Evolutionary conservation across 78 protist genomes (phyloP).

Genomic region (Acrasis kona): DNA sequence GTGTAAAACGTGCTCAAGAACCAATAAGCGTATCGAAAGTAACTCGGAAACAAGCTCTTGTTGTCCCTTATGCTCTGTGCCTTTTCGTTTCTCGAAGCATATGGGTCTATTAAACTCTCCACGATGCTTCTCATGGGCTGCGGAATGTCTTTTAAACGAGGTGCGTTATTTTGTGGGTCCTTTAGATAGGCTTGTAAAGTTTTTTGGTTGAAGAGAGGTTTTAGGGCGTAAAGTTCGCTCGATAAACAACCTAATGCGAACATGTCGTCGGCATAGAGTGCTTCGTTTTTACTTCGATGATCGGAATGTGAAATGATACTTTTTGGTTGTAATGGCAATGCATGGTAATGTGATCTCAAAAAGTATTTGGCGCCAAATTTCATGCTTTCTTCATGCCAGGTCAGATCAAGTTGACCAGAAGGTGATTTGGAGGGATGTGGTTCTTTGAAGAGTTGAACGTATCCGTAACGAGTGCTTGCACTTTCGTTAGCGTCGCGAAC

Average conservation of each 20-base stretch:
- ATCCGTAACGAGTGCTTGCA: conserved; percentile 1
- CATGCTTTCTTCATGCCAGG: background rate
- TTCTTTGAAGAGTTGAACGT: conserved; percentile 23
- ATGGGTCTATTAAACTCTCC: background rate
- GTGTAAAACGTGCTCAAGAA: background rate
- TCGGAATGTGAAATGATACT: too few relatives aligned
- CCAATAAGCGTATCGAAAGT: background rate
- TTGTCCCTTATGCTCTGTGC: background rate
- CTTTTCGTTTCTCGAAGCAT: background rate
- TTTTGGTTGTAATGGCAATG: background rate
- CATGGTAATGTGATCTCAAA: background rate
- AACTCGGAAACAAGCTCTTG: background rate
- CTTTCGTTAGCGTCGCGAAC: background rate
- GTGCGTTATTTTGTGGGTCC: background rate
- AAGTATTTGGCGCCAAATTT: background rate
- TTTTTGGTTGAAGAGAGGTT: background rate
- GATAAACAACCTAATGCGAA: background rate
- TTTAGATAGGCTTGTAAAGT: background rate
- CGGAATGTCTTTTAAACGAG: background rate
- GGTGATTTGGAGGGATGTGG: conserved; percentile 19
- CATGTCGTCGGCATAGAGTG: background rate
- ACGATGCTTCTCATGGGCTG: background rate
- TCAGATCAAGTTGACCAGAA: background rate
- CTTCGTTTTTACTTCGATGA: too few relatives aligned
- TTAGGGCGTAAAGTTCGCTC: background rate